phyloP scores from a whole-genome alignment of 2,329 filamentous ascomycete species.

The Scedosporium dehoogii region DNA sequence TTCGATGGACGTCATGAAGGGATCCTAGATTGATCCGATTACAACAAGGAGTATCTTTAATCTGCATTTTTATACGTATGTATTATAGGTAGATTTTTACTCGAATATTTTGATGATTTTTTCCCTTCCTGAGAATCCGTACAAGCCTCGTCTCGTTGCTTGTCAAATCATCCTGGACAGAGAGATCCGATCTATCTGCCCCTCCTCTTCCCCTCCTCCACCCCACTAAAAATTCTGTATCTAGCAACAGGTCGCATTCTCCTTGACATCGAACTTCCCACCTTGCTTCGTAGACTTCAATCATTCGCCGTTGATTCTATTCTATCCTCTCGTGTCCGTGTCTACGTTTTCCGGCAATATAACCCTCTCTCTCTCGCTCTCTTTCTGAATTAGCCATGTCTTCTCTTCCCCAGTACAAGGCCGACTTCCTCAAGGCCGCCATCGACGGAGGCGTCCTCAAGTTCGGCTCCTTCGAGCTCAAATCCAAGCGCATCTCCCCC shows the following conservation, averaged over 20 bases:
- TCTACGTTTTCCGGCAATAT: background rate
- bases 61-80: too few relatives aligned
- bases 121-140: too few relatives aligned
- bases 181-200: background rate
- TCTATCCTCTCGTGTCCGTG: background rate
- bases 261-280: background rate
- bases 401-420: constrained; percentile 55
- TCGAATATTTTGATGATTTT: too few relatives aligned
- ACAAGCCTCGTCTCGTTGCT: too few relatives aligned
- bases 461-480: constrained; percentile 80
- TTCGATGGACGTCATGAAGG: too few relatives aligned
- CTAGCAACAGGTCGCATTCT: background rate
- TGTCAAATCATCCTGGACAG: too few relatives aligned
- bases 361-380: background rate
- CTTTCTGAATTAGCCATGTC: constrained; percentile 19
- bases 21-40: too few relatives aligned
- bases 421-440: constrained; percentile 60
- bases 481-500: constrained; percentile 82
- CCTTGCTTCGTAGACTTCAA: background rate
- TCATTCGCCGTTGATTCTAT: background rate
- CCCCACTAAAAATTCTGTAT: constrained; percentile 3
- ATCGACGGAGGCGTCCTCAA: constrained; percentile 61
- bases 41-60: too few relatives aligned
- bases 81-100: too few relatives aligned
- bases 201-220: background rate